Evolutionary conservation across 805 yeast genomes (phyloP).

Genomic region (Lipomyces chichibuensis): DNA sequence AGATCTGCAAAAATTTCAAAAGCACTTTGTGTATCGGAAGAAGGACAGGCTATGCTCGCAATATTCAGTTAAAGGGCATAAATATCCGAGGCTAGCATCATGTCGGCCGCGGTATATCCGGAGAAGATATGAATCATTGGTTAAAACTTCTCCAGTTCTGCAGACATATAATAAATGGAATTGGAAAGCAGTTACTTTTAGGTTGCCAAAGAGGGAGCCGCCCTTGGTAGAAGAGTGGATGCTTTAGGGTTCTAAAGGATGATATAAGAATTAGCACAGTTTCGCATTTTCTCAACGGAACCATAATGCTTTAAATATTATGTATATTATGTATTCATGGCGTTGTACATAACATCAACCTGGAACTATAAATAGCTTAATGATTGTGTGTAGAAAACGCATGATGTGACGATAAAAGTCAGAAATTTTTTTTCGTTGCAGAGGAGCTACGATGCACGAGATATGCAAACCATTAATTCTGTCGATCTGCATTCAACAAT

Average conservation of each 20-base stretch:
- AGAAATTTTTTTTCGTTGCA: neutral
- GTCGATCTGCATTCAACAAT: neutral
- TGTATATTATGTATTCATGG: neutral
- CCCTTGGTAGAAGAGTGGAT: conserved; percentile 14
- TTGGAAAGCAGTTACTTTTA: conserved; percentile 10
- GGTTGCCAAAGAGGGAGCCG: neutral
- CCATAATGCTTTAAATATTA: conserved; percentile 10
- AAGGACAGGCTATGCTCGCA: neutral
- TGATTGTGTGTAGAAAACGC: neutral
- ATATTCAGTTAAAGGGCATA: neutral
- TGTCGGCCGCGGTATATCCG: neutral
- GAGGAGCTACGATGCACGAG: no score
- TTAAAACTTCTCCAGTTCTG: neutral
- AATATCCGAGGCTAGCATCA: neutral
- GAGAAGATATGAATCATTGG: conserved; percentile 9
- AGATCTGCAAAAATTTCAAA: neutral
- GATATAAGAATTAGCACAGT: no score
- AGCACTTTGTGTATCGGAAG: neutral
- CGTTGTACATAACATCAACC: neutral
- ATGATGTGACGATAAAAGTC: neutral
- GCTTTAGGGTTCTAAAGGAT: no score
- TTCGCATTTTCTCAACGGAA: no score
- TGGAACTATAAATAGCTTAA: neutral
- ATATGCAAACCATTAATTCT: neutral
- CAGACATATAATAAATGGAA: neutral